phyloP scores from a whole-genome alignment of 306 rosid genomes.

The Quercus engelmannii region DNA sequence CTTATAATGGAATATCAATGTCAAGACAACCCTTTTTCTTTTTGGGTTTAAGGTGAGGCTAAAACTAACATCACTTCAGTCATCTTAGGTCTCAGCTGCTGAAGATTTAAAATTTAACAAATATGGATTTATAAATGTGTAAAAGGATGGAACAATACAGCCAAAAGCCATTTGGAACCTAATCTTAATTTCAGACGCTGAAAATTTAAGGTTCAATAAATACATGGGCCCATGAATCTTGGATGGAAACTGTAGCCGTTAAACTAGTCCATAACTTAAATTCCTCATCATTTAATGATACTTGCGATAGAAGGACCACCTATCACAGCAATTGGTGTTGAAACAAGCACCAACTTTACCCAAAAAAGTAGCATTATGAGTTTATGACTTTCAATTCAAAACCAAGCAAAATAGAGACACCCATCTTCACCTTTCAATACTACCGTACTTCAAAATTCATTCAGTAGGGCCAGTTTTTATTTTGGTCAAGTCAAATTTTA shows the following conservation, averaged over 20 bases:
- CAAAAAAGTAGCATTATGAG: neutral
- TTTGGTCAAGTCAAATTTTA: too few species aligned
- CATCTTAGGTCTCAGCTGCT: too few species aligned
- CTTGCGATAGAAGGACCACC: neutral
- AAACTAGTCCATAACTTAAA: neutral
- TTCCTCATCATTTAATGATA: neutral
- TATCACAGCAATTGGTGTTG: too few species aligned
- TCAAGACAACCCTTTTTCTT: too few species aligned
- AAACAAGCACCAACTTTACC: neutral
- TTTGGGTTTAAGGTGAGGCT: too few species aligned
- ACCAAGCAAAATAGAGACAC: neutral
- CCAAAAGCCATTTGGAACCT: too few species aligned
- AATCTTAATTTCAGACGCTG: too few species aligned
- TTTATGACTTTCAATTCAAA: constrained; percentile 1
- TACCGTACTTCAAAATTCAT: neutral
- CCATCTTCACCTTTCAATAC: neutral
- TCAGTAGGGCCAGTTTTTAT: neutral
- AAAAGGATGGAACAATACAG: too few species aligned
- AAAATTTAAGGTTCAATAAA: neutral
- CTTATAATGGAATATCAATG: too few species aligned
- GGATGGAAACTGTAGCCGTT: neutral
- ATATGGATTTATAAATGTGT: too few species aligned
- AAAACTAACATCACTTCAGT: too few species aligned
- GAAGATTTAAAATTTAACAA: too few species aligned
- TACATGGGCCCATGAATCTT: neutral